A percentile compares a stretch with the other conserved stretches of the same genome.
Conservation (phyloP, 768 basidiomycete species). For the Leucocoprinus sp. region DNA sequence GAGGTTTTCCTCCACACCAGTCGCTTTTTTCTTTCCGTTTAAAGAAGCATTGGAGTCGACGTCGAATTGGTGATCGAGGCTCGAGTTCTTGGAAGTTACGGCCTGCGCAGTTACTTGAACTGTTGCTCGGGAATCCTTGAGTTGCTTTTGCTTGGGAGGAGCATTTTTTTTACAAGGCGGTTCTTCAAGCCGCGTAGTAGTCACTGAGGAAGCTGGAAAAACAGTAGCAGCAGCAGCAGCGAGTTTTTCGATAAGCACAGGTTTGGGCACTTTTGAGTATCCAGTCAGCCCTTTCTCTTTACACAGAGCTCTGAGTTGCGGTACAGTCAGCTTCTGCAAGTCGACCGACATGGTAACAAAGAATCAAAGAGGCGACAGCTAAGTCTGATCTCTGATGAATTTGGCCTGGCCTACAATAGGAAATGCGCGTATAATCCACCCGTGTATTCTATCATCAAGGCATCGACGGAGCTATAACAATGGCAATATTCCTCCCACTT, state of each 20-base stretch:
- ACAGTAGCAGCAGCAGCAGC: background rate
- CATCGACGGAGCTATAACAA: slow-evolving; percentile 37
- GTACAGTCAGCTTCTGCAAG: slow-evolving; percentile 44
- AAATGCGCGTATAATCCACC: background rate
- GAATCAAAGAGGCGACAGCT: background rate
- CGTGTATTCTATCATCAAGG: background rate
- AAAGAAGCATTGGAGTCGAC: background rate
- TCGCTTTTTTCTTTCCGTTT: too few relatives aligned
- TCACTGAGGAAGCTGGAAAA: too few relatives aligned
- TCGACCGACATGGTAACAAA: slow-evolving; percentile 14
- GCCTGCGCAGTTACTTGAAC: background rate
- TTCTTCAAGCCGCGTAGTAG: background rate
- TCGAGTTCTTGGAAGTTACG: background rate
- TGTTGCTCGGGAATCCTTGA: too few relatives aligned
- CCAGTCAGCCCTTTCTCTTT: slow-evolving; percentile 53
- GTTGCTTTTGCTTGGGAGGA: too few relatives aligned
- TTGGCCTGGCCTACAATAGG: too few relatives aligned
- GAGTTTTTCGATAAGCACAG: slow-evolving; percentile 44
- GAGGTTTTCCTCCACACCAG: too few relatives aligned
- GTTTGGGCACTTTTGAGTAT: slow-evolving; percentile 62
- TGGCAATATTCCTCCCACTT: slow-evolving; percentile 64
- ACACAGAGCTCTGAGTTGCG: slow-evolving; percentile 60
- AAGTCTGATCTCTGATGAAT: too few relatives aligned
- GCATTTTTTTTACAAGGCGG: background rate
- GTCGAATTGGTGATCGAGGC: background rate